Evolutionary conservation across 2,329 filamentous ascomycete genomes (phyloP).

Genomic region (Fusarium phyllophilum): DNA sequence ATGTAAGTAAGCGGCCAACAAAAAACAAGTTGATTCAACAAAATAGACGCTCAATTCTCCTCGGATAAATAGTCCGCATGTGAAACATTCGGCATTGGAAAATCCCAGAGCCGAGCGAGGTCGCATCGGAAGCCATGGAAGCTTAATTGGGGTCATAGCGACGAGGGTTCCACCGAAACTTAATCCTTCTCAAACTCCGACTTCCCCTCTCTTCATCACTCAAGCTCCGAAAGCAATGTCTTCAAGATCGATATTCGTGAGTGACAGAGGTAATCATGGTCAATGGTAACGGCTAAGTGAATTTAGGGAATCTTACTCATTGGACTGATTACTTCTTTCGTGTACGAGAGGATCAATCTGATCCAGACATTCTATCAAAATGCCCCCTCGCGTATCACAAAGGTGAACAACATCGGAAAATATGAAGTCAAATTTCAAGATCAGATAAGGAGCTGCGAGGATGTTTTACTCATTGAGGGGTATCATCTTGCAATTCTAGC

Average conservation of each 20-base stretch:
- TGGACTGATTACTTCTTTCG: constrained; percentile 10
- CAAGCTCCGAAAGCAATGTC: constrained; percentile 1
- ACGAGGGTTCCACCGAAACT: neutral
- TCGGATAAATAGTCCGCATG: neutral
- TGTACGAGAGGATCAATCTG: constrained; percentile 26
- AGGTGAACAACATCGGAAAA: constrained; percentile 41
- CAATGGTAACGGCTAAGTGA: neutral
- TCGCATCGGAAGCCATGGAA: neutral
- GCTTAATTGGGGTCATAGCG: neutral
- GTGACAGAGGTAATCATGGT: fast-evolving
- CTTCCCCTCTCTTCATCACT: neutral
- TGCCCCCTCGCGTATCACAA: constrained; percentile 43
- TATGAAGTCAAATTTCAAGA: constrained; percentile 50
- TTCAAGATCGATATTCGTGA: constrained; percentile 14
- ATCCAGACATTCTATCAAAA: constrained; percentile 44
- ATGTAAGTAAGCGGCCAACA: neutral
- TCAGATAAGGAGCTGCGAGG: constrained; percentile 53
- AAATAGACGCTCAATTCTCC: neutral
- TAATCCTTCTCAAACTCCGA: neutral
- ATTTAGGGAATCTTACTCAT: constrained; percentile 13
- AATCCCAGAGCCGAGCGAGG: neutral
- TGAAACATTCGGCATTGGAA: constrained; percentile 17
- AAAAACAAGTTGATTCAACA: neutral
- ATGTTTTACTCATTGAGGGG: constrained; percentile 51
- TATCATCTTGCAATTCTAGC: constrained; percentile 50